Evolutionary conservation across 495 filamentous ascomycete species (phyloP).

Genomic region (Penicillium cosmopolitanum): DNA sequence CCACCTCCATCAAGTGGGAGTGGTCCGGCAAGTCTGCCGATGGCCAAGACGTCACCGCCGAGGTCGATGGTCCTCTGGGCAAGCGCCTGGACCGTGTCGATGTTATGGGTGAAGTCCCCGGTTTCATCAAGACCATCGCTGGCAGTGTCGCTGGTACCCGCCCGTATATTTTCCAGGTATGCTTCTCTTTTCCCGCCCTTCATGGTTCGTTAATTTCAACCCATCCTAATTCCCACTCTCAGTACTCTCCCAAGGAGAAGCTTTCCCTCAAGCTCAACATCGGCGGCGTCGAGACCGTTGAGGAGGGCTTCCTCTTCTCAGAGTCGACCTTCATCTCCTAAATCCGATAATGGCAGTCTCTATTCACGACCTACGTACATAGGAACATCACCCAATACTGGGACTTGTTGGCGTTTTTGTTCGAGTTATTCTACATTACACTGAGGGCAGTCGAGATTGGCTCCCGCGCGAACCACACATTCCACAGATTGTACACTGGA

Average conservation of each 20-base stretch:
- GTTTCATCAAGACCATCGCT: slow-evolving; percentile 92
- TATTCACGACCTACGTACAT: slow-evolving; percentile 36
- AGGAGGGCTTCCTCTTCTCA: slow-evolving; percentile 76
- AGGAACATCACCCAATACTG: slow-evolving; percentile 29
- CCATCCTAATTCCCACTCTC: not conserved
- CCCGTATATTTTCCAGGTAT: slow-evolving; percentile 96
- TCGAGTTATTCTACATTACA: slow-evolving; percentile 30
- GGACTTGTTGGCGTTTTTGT: slow-evolving; percentile 25
- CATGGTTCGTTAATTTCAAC: not conserved
- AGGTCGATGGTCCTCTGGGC: slow-evolving; percentile 70
- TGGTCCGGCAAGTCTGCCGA: slow-evolving; percentile 84
- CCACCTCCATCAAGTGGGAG: slow-evolving; percentile 69
- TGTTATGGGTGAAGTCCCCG: slow-evolving; percentile 94
- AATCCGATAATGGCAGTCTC: slow-evolving; percentile 6
- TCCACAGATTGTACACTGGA: slow-evolving; percentile 41
- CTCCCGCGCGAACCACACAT: slow-evolving; percentile 31
- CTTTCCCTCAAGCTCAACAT: slow-evolving; percentile 79
- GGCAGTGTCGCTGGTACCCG: slow-evolving; percentile 84
- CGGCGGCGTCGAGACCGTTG: slow-evolving; percentile 72
- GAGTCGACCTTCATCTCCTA: slow-evolving; percentile 93
- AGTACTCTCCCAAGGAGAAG: slow-evolving; percentile 69
- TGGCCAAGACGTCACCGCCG: slow-evolving; percentile 68
- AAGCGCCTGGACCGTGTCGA: slow-evolving; percentile 81
- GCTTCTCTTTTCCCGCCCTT: not conserved
- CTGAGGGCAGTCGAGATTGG: slow-evolving; percentile 20